These are phyloP conservation scores for Russula emetica DNA, from an alignment of 768 basidiomycete genomes.

Conservation along the genomic window DNA sequence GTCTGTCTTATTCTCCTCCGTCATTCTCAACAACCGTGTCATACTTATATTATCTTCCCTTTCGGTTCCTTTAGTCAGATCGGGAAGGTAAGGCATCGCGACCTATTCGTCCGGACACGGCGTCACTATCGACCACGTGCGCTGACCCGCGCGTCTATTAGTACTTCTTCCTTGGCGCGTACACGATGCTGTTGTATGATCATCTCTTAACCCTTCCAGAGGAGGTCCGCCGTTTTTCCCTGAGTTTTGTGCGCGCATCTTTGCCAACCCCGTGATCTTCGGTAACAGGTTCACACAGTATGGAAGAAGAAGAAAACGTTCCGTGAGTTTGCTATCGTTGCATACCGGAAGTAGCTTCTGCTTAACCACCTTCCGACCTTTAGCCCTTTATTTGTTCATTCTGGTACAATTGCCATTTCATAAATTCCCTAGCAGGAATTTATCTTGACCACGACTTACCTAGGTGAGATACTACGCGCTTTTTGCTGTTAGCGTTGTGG, in stretches of 20 bases:
- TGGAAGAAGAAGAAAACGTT: slow-evolving; percentile 28
- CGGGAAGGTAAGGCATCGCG: slow-evolving; percentile 20
- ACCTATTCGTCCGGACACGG: no score
- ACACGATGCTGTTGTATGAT: slow-evolving; percentile 25
- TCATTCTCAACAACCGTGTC: neutral
- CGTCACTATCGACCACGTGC: neutral
- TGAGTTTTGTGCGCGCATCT: neutral
- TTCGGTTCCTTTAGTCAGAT: slow-evolving; percentile 1
- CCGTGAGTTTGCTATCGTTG: slow-evolving; percentile 8
- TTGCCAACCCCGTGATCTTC: neutral
- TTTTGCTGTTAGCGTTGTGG: slow-evolving; percentile 20
- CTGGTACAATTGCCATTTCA: slow-evolving; percentile 1
- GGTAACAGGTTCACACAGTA: slow-evolving; percentile 21
- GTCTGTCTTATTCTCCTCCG: slow-evolving; percentile 8
- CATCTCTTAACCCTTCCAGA: slow-evolving; percentile 22
- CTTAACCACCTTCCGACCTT: neutral
- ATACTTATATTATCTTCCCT: neutral
- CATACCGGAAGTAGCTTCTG: neutral
- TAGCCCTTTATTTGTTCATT: slow-evolving; percentile 27
- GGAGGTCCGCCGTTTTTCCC: slow-evolving; percentile 12
- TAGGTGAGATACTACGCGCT: slow-evolving; percentile 26
- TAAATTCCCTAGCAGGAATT: neutral
- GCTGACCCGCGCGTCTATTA: neutral
- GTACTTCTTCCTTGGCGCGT: slow-evolving; percentile 25
- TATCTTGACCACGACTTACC: neutral